Base-by-base conservation (phyloP, 805 yeast species). In the Monosporozyma aquatica region DNA sequence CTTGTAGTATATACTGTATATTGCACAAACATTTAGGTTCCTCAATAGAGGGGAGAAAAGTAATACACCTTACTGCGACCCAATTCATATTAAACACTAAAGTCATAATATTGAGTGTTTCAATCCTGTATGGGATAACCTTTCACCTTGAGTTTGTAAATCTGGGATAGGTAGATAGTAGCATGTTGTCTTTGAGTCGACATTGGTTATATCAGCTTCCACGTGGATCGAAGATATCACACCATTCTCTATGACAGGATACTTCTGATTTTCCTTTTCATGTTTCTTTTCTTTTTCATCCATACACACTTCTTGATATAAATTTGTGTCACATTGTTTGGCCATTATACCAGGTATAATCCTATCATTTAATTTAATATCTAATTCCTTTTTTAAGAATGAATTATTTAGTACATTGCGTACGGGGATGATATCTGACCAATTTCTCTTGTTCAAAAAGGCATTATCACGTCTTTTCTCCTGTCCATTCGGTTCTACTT, bases 121-220 rank as follows among this genome's bases (percentile, higher is more conserved):
- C 23, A 57, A 42, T 7, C 64, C 64, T 9, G 43, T 41, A 35
- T 61, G 62, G 1, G 59, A 48, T 5, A 57, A 36, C 1, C 47
- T 45, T 17, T 40, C 45, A 51, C 62, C 43, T 28, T 58, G 58
- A 4, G 61, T 70, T 13, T 56, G 52, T 41, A 78, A 63, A 29
- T 70, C 71, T 2, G 97, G 96, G 45, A 89, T 75, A 41, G 80
- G 64, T 36, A 86, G 59, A 53, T 81, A 82, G 61, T 86, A 89
- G 29, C 70, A 80, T 21, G 69, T 69, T 1, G 90, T 79, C 23
- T 68, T 61, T 23, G 83, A 76, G 3, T 66, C 58, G 1, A 64
- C 47, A 44, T 75, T 69, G 3, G 48, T 51, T 11, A 69, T 68
- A 46, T 84, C 80, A 39, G 69, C 70, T 58, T 87, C 96, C 34